These are phyloP conservation scores for Marasmius fiardii DNA, from an alignment of 1,284 basidiomycete genomes.

Conservation along the genomic window DNA sequence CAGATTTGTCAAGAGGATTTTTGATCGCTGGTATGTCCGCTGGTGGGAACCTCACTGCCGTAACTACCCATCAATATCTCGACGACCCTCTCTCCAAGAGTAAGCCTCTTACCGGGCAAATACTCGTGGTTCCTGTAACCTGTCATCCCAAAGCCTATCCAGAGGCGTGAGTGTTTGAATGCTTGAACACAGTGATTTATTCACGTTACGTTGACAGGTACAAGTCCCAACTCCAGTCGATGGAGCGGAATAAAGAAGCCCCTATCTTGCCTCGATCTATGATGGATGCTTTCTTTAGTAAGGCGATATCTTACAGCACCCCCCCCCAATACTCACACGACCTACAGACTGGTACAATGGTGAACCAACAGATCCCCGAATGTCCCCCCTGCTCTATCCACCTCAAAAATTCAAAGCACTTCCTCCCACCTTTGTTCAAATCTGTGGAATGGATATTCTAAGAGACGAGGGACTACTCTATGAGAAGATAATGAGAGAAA, in stretches of 20 bases:
- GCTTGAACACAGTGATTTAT: not conserved
- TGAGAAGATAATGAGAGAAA: conserved; percentile 3
- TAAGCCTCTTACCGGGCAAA: conserved; percentile 7
- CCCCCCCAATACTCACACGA: not conserved
- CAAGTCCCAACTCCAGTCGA: not conserved
- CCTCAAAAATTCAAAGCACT: conserved; percentile 12
- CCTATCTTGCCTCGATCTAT: not conserved
- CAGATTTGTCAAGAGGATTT: conserved; percentile 9
- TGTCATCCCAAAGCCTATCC: conserved; percentile 7
- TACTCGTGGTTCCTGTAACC: conserved; percentile 4
- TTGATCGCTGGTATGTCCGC: conserved; percentile 9
- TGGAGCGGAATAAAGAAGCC: conserved; percentile 7
- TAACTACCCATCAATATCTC: conserved; percentile 5
- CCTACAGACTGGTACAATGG: not conserved
- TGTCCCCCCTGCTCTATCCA: conserved; percentile 14
- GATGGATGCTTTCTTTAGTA: not conserved
- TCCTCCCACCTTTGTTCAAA: conserved; percentile 10
- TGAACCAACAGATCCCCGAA: conserved; percentile 9
- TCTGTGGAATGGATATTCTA: conserved; percentile 14
- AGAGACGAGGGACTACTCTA: conserved; percentile 16
- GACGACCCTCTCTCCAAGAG: conserved; percentile 11
- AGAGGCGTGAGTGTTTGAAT: conserved; percentile 4
- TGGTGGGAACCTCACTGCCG: conserved; percentile 10
- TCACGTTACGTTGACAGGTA: not conserved
- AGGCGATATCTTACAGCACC: too few relatives aligned